A percentile compares a stretch with the other conserved stretches of the same genome.
These are phyloP conservation scores for Cardamine occulta DNA, from an alignment of 345 rosid genomes.

Conservation along the genomic window DNA sequence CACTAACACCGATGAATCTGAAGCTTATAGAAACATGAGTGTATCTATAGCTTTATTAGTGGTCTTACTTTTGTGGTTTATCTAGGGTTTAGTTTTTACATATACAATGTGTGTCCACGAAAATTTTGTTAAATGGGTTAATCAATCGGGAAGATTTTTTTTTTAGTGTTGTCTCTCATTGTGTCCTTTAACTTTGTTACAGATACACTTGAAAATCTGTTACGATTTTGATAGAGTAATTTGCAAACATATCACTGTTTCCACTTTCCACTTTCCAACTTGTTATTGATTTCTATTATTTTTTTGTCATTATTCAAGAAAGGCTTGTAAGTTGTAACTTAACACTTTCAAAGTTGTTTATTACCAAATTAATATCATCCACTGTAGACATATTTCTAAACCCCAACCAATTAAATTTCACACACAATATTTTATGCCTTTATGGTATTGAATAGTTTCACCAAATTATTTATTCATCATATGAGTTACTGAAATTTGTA, in stretches of 20 bases:
- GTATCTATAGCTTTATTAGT: conserved; percentile 21
- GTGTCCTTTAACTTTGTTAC: background rate
- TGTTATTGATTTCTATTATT: too few species aligned
- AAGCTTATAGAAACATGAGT: conserved; percentile 29
- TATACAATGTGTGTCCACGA: conserved; percentile 3
- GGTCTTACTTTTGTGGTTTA: conserved; percentile 30
- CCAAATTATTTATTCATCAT: too few species aligned
- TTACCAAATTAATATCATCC: too few species aligned
- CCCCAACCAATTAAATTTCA: too few species aligned
- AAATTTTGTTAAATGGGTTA: conserved; percentile 35
- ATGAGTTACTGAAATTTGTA: too few species aligned
- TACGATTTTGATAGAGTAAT: background rate
- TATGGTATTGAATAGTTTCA: too few species aligned
- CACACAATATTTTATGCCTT: too few species aligned
- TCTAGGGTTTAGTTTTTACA: conserved; percentile 26
- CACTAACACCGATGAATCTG: conserved; percentile 39
- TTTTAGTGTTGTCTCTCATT: background rate
- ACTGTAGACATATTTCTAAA: too few species aligned
- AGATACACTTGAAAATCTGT: background rate
- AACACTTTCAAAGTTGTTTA: too few species aligned
- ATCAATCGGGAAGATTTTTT: background rate
- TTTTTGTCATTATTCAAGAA: too few species aligned
- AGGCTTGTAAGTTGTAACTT: too few species aligned
- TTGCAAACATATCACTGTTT: background rate
- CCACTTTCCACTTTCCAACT: background rate